Evolutionary conservation across 768 basidiomycete genomes (phyloP), one percentile per base, ranked within the genome.

Genomic region (Naganishia kalamii): DNA sequence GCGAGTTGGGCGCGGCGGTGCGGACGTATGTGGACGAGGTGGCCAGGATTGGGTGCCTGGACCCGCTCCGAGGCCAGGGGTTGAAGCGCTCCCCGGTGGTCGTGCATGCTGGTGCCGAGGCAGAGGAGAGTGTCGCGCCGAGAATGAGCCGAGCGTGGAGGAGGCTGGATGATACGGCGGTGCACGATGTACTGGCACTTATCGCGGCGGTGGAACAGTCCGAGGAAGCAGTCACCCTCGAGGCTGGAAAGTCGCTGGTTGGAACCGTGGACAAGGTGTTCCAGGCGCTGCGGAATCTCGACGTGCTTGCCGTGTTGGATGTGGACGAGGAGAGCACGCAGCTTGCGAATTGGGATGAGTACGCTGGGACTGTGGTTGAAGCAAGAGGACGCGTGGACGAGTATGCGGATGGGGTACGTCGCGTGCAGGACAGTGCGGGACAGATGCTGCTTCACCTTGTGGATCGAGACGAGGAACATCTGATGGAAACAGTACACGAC

Each of bases 31-130:
- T 76, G n/a, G 44, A 48, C 40, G 76, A 77, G 60, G 70, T 78
- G 10, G 48, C 67, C 30, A 46, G 70, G 85, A 10, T 87, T 88
- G 49, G 81, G 6, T 64, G 63, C 27, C 27, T 64, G 25, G 44
- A 40, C 17, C 23, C 48, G 49, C 48, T 43, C 23, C 11, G 17
- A 40, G 63, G 33, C 15, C 30, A 44, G 63, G 63, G 52, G n/a
- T 32, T 48, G n/a, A 57, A 64, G 27, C 50, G 29, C 30, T 8
- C 40, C 5, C 43, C 43, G 12, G 43, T 44, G 37, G 37, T 17
- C 21, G 12, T 44, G 23, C n/a, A n/a, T 37, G 40, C 73, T 70
- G 62, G 73, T 62, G 25, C 54, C 40, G 35, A 48, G 40, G 1
- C 19, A 8, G 66, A 30, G 37, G 48, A 43, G 62, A 62, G 40